Evolutionary conservation across 176 grass and related monocot species (phyloP).

Genomic region (Pharus latifolius): DNA sequence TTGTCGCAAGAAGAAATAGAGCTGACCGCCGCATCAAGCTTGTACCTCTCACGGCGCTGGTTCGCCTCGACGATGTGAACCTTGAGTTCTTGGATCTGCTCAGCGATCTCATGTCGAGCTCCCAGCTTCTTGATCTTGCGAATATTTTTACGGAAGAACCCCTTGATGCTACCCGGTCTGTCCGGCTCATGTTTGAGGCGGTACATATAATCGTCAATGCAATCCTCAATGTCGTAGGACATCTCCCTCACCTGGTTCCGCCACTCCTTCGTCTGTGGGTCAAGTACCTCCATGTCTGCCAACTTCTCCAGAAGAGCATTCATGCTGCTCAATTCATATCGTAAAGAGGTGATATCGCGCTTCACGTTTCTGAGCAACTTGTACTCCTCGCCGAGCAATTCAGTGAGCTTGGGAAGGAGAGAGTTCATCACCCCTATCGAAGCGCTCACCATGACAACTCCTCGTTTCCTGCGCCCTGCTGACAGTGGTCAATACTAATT

Average conservation of each 20-base stretch:
- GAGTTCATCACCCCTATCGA: not conserved
- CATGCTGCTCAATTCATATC: not conserved
- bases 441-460: not conserved
- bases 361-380: not conserved
- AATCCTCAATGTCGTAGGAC: not conserved
- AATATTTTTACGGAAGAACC: not conserved
- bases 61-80: not conserved
- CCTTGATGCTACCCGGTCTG: not conserved
- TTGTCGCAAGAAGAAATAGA: too few relatives aligned
- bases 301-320: not conserved
- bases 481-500: too few relatives aligned
- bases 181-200: too few relatives aligned
- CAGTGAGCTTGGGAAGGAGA: not conserved
- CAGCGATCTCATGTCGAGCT: not conserved
- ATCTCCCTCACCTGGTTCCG: not conserved
- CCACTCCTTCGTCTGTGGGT: not conserved
- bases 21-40: not conserved
- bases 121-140: not conserved
- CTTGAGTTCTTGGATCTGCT: not conserved
- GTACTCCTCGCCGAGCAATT: not conserved
- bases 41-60: not conserved
- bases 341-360: not conserved
- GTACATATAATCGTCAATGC: not conserved
- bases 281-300: not conserved
- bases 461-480: too few relatives aligned